Percentiles rank a stretch among this genome's conserved stretches.
Conservation (phyloP, 75 land plant genomes). For the Cryptomeria japonica region DNA sequence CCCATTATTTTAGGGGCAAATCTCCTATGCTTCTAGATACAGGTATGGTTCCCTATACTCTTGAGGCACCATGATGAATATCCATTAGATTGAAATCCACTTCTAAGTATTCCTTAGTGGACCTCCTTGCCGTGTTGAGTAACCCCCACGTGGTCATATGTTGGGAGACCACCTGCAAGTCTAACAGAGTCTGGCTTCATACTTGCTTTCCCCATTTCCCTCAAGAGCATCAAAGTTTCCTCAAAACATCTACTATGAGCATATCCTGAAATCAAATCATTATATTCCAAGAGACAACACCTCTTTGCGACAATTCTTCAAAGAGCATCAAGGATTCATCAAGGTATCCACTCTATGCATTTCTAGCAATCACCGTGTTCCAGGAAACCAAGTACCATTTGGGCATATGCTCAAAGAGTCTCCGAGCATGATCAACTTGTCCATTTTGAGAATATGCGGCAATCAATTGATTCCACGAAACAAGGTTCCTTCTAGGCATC, state of each 20-base stretch:
- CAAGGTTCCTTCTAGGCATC: constrained; percentile 29
- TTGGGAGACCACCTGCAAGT: background rate
- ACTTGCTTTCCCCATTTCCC: constrained; percentile 1
- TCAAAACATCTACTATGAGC: background rate
- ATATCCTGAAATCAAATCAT: constrained; percentile 12
- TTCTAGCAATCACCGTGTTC: constrained; percentile 15
- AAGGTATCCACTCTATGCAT: constrained; percentile 12
- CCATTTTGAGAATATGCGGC: background rate
- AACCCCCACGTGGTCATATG: background rate
- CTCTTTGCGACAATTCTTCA: background rate
- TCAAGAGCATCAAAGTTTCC: constrained; percentile 1
- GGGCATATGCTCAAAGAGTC: background rate
- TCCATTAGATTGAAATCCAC: constrained; percentile 12
- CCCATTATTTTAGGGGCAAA: too few species aligned
- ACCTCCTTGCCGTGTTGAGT: constrained; percentile 8
- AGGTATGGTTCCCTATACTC: too few species aligned
- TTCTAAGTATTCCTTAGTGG: constrained; percentile 19
- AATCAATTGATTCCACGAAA: constrained; percentile 18
- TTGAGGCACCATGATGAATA: too few species aligned
- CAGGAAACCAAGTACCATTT: background rate
- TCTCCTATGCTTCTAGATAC: too few species aligned
- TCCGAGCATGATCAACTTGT: background rate
- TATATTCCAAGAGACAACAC: constrained; percentile 12
- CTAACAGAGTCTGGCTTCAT: constrained; percentile 5
- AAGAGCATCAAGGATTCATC: constrained; percentile 10